Base-by-base conservation (phyloP, 306 rosid species). In the Cucurbita pepo region DNA sequence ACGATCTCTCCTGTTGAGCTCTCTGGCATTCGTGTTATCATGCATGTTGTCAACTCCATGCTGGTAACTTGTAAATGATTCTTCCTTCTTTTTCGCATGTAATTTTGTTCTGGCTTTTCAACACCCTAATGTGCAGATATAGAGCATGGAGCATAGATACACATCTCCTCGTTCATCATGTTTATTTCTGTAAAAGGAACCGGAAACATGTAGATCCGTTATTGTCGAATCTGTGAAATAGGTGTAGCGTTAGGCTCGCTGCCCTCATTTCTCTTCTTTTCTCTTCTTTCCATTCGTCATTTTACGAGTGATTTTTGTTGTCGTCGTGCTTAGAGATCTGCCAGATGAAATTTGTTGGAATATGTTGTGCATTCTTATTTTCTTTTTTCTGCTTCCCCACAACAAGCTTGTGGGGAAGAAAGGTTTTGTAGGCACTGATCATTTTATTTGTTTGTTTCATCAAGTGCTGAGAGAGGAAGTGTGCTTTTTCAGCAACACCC, bases 11-110 rank as follows among this genome's bases (percentile, higher is more conserved):
- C 90, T 11, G 45, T 85, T 2, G 99, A 95, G 62, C 85, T 69
- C 21, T 76, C 91, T 0, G 81, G 89, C 63, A 73, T 88, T 74
- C 88, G 95, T 50, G 95, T 95, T 64, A 86, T 95, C 25, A 73
- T 88, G 92, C 99, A 91, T 75, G 93, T 95, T 79, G 84, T 95
- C 87, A 89, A 91, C 85, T 95, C 99, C 25, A 78, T 95, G 91
- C 86, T 89, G 56, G 84, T 82, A 86, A 79, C 96, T 76, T 91
- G 96, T 88, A 95, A 91, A 83, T 95, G 91, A 75, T 59, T 75
- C 45, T 52, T 52, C 41, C 74, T 45, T 61, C 43, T 37, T 13
- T n/a, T 50, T 25, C 21, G 38, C 21, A 43, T 65, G 71, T 69
- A 51, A 69, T 51, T 69, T 69, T 69, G 74, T 69, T 69, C 21